Evolutionary conservation across 257 asterid species (phyloP), one percentile per base, ranked within the genome.

Genomic region (Linderniella brevidens): DNA sequence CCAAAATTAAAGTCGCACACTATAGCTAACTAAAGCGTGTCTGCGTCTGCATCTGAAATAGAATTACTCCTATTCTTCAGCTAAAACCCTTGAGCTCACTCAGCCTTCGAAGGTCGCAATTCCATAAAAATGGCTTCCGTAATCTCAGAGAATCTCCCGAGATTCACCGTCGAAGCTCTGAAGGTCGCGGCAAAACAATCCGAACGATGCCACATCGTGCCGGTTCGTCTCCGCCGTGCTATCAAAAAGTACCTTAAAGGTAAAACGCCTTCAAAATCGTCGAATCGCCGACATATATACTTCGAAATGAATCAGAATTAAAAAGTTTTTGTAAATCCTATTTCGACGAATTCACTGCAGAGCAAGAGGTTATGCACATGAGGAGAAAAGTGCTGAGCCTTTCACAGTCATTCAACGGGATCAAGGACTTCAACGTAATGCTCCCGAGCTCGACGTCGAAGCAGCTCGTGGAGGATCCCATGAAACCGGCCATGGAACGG

Each of bases 171-270:
- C 11, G 95, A 76, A 54, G 69, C 93, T 39, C 85, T 88, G 49
- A 86, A 80, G 55, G 68, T 79, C 39, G 98, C 98, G 29, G 90
- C 98, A 29, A 88, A 80, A 59, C 94, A 80, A 58, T 88, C 98
- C 12, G 67, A 84, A 35, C 62, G 76, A 49, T 84, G 94, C 77
- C 92, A 63, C 53, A 50, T 80, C 41, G 67, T 88, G 48, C 86
- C 94, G 18, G 64, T 63, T 61, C 69, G 70, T 43, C 93, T 88
- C 53, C 94, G 98, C 66, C 61, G 71, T 13, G 94, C 92, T 55
- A 80, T 88, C 55, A 67, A 84, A 35, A 84, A 58, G 41, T 88
- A 72, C 60, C 36, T 88, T 59, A 68, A 64, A 62, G 98, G 94
- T 88, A 59, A 48, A n/a, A 17, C 32, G 32, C 32, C 6, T 6